Base-by-base conservation (phyloP, 768 basidiomycete species). In the Rubroboletus pulcherrimus region DNA sequence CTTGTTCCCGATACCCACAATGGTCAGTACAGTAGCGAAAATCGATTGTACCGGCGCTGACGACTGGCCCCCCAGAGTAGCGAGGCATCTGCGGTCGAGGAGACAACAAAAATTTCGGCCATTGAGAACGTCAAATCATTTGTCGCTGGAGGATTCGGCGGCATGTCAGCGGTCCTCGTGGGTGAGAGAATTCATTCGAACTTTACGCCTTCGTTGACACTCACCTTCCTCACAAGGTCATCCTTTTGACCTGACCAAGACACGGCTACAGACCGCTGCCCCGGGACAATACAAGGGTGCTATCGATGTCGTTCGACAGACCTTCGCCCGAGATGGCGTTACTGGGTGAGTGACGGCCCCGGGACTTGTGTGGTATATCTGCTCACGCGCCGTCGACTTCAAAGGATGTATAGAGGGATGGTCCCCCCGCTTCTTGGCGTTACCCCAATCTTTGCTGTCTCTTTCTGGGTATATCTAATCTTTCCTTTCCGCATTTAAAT, bases 221-320 rank as follows among this genome's bases (percentile, higher is more conserved):
- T 63, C 52, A 65, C 40, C 24, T 38, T 49, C 46, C 35, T 26
- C 60, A 17, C 55, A 56, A 92, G 96, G 97, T 1, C 97, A 99
- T 68, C 97, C 97, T 9, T 99, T 98, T 70, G 97, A 99, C 74
- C 76, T 98, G 66, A 97, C 92, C 55, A 95, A 95, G 76, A 93
- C 91, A n/a, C 82, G 96, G 42, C 72, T 99, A 57, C 97, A 99
- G 73, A 98, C 97, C 6, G 96, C 97, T 10, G 63, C 83, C 15
- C 83, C 89, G 10, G 95, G 97, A 5, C 79, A 83, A 44, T 99
- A 99, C 75, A 93, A 79, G 39, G 93, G 97, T 41, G 93, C 92
- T 1, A 63, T 98, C 21, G 96, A 99, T 73, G 96, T 96, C 30
- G 93, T 98, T 46, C 89, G 85, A 75, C 90, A 92, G 75, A 87